phyloP scores from a whole-genome alignment of 441 rosid genomes.

The Pelargonium fulgidum region DNA sequence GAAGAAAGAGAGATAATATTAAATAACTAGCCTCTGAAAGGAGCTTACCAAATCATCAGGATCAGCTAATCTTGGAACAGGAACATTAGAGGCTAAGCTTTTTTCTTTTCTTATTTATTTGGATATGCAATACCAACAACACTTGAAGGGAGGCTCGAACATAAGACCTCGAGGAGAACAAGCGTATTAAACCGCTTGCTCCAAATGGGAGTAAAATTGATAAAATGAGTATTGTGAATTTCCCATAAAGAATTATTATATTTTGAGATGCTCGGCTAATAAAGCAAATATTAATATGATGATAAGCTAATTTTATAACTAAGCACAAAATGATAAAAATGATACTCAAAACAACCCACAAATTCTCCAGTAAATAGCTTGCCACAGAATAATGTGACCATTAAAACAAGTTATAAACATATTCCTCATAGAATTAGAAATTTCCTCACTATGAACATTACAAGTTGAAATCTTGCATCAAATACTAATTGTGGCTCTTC shows the following conservation, averaged over 20 bases:
- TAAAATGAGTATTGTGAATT: background rate
- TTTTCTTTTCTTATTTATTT: background rate
- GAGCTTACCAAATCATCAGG: background rate
- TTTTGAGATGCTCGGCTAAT: background rate
- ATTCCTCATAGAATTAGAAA: background rate
- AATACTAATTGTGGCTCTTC: no score
- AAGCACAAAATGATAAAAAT: background rate
- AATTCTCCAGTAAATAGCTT: background rate
- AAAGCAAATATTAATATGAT: background rate
- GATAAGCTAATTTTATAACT: background rate
- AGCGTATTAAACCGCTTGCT: no score
- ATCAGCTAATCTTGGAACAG: slow-evolving; percentile 6
- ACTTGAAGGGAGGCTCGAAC: no score
- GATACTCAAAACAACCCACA: background rate
- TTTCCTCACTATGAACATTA: background rate
- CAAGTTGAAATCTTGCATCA: background rate
- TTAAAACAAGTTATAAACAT: background rate
- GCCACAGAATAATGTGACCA: background rate
- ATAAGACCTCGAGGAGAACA: no score
- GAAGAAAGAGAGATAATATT: background rate
- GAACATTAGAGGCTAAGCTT: background rate
- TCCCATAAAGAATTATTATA: background rate
- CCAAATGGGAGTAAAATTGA: background rate
- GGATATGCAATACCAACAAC: no score
- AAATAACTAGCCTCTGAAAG: slow-evolving; percentile 1